Evolutionary conservation across 345 rosid genomes (phyloP).

Genomic region (Kernera saxatilis): DNA sequence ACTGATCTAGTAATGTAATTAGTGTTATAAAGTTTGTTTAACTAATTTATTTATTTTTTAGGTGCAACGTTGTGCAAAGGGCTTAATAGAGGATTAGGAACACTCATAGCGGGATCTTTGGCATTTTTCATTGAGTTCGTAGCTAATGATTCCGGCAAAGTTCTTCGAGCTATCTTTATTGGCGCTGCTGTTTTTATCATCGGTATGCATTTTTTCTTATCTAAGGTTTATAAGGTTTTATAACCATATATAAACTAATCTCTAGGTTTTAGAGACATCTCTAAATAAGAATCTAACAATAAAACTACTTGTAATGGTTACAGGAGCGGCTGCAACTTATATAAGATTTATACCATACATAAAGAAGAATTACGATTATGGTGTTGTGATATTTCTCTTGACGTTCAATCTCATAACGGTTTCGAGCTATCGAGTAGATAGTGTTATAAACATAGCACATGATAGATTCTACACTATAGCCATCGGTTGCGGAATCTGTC

Average conservation of each 20-base stretch:
- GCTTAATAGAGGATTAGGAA: constrained; percentile 78
- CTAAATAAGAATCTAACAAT: background rate
- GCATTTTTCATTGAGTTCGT: constrained; percentile 64
- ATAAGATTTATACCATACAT: constrained; percentile 70
- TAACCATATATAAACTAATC: too few relatives aligned
- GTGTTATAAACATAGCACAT: constrained; percentile 59
- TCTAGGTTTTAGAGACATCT: background rate
- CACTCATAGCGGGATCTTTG: constrained; percentile 63
- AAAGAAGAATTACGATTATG: constrained; percentile 86
- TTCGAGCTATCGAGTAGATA: constrained; percentile 61
- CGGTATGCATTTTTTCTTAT: constrained; percentile 44
- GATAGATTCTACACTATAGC: constrained; percentile 65
- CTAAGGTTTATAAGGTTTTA: too few relatives aligned
- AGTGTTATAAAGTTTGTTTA: background rate
- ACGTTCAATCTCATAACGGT: constrained; percentile 80
- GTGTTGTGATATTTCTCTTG: constrained; percentile 79
- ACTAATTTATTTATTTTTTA: constrained; percentile 5
- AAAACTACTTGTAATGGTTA: background rate
- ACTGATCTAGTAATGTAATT: background rate
- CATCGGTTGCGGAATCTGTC: constrained; percentile 72
- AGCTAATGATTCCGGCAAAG: constrained; percentile 44
- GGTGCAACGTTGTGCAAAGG: constrained; percentile 88
- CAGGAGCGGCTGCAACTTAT: constrained; percentile 74
- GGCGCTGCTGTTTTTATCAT: constrained; percentile 63
- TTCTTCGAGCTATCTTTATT: constrained; percentile 63